Conservation (phyloP, 73 alveolate genomes). For the Tetrahymena elliotti region DNA sequence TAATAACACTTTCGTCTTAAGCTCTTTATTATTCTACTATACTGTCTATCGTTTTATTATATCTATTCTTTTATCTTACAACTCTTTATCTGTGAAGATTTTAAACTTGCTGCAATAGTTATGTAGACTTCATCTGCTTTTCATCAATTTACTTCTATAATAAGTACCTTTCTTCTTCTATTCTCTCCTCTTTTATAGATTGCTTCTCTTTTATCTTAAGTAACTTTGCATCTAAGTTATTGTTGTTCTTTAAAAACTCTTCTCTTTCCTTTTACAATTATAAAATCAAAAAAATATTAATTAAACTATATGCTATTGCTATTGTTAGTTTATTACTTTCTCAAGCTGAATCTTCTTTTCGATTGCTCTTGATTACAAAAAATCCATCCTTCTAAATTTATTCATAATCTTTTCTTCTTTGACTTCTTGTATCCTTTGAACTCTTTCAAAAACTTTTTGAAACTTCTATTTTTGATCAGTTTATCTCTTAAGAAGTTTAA, state of each 20-base stretch:
- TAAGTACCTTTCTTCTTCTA: neutral
- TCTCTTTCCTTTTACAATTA: neutral
- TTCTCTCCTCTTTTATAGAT: neutral
- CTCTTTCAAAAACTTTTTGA: neutral
- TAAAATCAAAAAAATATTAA: too few relatives aligned
- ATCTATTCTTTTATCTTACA: neutral
- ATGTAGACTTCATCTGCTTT: neutral
- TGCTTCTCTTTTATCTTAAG: neutral
- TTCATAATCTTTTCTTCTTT: neutral
- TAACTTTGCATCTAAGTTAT: neutral
- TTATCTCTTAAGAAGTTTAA: neutral
- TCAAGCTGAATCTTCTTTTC: neutral
- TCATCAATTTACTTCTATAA: neutral
- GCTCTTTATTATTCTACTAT: neutral
- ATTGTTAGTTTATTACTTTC: neutral
- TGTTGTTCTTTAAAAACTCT: neutral
- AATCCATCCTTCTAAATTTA: neutral
- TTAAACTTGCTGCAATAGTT: neutral
- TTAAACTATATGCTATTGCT: neutral
- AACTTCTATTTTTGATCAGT: neutral
- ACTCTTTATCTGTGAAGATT: neutral
- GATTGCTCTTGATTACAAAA: neutral
- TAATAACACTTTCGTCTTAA: neutral
- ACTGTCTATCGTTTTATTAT: neutral
- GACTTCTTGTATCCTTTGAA: neutral